These are phyloP conservation scores for Knufia fluminis DNA, from an alignment of 2,329 filamentous ascomycete genomes.

Conservation along the genomic window DNA sequence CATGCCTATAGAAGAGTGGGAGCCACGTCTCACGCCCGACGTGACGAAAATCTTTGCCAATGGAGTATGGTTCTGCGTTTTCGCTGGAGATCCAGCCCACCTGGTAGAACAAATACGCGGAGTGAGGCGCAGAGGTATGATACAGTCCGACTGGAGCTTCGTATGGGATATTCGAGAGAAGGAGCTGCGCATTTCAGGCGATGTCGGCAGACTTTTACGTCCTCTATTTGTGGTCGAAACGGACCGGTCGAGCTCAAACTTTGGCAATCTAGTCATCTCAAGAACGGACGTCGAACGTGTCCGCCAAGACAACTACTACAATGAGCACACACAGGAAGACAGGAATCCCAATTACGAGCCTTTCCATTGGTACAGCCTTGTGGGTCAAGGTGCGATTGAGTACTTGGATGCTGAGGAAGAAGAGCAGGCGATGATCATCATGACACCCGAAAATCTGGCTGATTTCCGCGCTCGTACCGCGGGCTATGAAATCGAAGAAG, in stretches of 20 bases:
- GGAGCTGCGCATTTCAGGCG: constrained; percentile 97
- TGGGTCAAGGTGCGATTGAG: constrained; percentile 78
- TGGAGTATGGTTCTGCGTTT: constrained; percentile 94
- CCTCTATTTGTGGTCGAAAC: constrained; percentile 92
- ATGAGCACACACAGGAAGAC: constrained; percentile 45
- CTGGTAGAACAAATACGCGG: constrained; percentile 70
- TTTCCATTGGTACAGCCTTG: constrained; percentile 81
- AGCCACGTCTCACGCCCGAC: constrained; percentile 72
- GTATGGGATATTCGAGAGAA: constrained; percentile 93
- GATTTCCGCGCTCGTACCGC: constrained; percentile 61
- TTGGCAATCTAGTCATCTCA: constrained; percentile 69
- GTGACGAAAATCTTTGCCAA: constrained; percentile 98
- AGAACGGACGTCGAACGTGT: constrained; percentile 74
- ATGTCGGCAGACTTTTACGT: constrained; percentile 88
- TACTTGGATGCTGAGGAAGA: constrained; percentile 98
- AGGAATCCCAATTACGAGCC: constrained; percentile 42
- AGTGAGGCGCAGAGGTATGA: constrained; percentile 68
- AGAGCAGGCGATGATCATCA: constrained; percentile 97
- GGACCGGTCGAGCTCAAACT: constrained; percentile 62
- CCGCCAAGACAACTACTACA: constrained; percentile 36
- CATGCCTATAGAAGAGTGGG: constrained; percentile 94
- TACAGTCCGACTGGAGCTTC: constrained; percentile 87
- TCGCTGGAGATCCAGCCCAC: constrained; percentile 69
- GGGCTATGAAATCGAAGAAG: constrained; percentile 55
- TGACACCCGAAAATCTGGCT: constrained; percentile 93